Evolutionary conservation across 306 rosid species (phyloP).

Genomic region (Amphicarpaea edgeworthii): DNA sequence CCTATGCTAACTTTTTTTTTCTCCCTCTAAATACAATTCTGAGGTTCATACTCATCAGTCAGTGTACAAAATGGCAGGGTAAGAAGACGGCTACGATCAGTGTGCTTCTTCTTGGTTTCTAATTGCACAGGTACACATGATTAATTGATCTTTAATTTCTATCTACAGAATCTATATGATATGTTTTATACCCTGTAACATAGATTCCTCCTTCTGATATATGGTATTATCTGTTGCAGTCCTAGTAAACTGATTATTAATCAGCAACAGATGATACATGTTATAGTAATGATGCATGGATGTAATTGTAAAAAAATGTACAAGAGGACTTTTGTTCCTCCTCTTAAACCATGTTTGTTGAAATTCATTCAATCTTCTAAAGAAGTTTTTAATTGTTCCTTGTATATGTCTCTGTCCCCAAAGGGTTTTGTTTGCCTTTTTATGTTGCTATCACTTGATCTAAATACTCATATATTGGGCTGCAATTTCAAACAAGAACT

Average conservation of each 20-base stretch:
- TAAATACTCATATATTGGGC: conserved; percentile 18
- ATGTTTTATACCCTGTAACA: background rate
- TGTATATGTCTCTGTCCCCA: conserved; percentile 5
- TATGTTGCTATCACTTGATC: conserved; percentile 20
- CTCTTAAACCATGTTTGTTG: background rate
- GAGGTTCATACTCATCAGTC: conserved; percentile 52
- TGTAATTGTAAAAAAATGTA: conserved; percentile 8
- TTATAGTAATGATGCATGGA: conserved; percentile 31
- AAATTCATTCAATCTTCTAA: conserved; percentile 30
- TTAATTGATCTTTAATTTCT: conserved; percentile 27
- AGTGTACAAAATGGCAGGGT: conserved; percentile 36
- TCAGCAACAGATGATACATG: conserved; percentile 14
- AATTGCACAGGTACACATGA: conserved; percentile 51
- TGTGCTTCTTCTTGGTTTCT: conserved; percentile 32
- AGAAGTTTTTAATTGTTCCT: conserved; percentile 22
- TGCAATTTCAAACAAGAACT: conserved; percentile 31
- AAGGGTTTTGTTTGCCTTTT: conserved; percentile 39
- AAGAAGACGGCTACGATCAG: conserved; percentile 21
- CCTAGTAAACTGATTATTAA: conserved; percentile 14
- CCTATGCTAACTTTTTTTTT: conserved; percentile 43
- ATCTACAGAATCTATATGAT: background rate
- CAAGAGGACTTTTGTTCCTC: conserved; percentile 12
- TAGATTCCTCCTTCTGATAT: conserved; percentile 24
- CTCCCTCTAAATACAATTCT: conserved; percentile 38
- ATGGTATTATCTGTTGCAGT: conserved; percentile 28